Evolutionary conservation across 305 asterid species (phyloP), one percentile per base, ranked within the genome.

Genomic region (Striga hermonthica): DNA sequence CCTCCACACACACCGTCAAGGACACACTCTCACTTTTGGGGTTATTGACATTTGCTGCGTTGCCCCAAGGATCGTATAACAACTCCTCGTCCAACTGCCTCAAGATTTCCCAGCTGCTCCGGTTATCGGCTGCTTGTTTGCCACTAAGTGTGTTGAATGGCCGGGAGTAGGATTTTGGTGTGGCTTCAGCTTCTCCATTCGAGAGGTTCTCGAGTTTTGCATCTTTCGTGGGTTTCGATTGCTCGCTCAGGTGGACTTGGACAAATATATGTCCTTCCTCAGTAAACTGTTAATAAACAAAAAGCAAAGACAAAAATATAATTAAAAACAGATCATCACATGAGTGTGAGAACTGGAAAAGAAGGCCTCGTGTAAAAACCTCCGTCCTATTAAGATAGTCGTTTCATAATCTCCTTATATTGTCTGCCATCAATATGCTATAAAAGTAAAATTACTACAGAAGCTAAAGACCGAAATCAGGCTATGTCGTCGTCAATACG

Each of bases 181-280:
- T 22, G 69, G 76, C 62, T 41, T 87, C 85, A 11, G 81, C 66
- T 70, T 74, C 90, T 72, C 84, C 86, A 57, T 79, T 84, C 55
- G 62, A 41, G 65, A 66, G 75, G 65, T 60, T 50, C 43, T 70
- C 85, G 3, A 49, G 36, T 70, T 79, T 84, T 14, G 40, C 72
- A 12, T 80, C 77, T 70, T 71, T 63, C 2, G 50, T 53, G 8
- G 79, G 73, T 56, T 79, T 83, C 60, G 85, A 81, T 70, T 74
- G 89, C 74, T 84, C 92, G 28, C 87, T 90, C 50, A 92, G 75
- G 75, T 80, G 90, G 67, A 92, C 93, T 85, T 86, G 89, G 57
- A 92, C 95, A 57, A 92, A 87, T 69, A 92, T 84, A 71, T 92
- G 98, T 8, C 98, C 98, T 73, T 70, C 79, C 63, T 87, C 93